Conservation (phyloP, 2,329 filamentous ascomycete genomes). For the Lecanicillium sp. region DNA sequence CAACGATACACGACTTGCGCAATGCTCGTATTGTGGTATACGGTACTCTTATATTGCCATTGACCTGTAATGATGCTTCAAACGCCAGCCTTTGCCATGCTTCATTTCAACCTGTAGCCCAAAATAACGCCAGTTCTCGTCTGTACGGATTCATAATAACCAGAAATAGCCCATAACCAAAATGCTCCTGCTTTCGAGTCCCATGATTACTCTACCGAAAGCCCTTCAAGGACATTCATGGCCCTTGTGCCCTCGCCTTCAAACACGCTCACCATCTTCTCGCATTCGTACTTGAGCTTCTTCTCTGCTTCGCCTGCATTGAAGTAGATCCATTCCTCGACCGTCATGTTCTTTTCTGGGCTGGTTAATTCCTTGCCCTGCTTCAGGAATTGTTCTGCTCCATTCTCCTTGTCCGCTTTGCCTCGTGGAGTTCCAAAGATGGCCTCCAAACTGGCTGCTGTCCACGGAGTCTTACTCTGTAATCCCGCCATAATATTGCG, state of each 20-base stretch:
- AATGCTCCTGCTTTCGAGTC: slow-evolving; percentile 1
- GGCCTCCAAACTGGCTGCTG: slow-evolving; percentile 65
- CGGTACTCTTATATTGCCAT: too few species aligned
- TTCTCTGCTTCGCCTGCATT: slow-evolving; percentile 76
- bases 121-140: too few species aligned
- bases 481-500: slow-evolving; percentile 48
- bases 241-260: slow-evolving; percentile 76
- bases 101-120: too few species aligned
- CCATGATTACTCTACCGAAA: slow-evolving; percentile 44
- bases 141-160: neutral
- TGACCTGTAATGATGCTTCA: too few species aligned
- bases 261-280: slow-evolving; percentile 73
- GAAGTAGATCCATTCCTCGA: slow-evolving; percentile 84
- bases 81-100: too few species aligned
- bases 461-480: slow-evolving; percentile 59
- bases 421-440: slow-evolving; percentile 47
- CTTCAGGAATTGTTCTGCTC: slow-evolving; percentile 39
- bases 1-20: too few species aligned
- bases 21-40: too few species aligned
- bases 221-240: slow-evolving; percentile 67
- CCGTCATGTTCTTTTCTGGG: slow-evolving; percentile 80
- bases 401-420: slow-evolving; percentile 44
- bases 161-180: slow-evolving; percentile 1
- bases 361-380: slow-evolving; percentile 57
- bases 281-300: slow-evolving; percentile 71